A percentile compares a stretch with the other conserved stretches of the same genome.
Conservation (phyloP, 2,329 filamentous ascomycete species). For the Blumeria hordei region DNA sequence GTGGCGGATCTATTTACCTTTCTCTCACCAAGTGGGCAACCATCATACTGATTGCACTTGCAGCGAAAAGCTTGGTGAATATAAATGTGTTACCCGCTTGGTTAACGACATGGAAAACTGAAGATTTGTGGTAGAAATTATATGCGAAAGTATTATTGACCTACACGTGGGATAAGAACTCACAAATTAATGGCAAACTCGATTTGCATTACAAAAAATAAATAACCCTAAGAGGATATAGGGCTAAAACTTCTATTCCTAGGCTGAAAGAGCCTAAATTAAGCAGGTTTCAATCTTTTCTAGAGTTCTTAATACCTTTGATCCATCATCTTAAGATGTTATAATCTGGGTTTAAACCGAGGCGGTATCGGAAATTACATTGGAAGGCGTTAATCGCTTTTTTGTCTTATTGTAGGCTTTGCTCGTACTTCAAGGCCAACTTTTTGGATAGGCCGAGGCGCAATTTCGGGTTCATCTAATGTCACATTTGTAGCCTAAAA, state of each 20-base stretch:
- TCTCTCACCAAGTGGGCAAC: slow-evolving; percentile 7
- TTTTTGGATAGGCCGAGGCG: too few species aligned
- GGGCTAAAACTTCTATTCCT: background rate
- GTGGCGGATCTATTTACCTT: slow-evolving; percentile 18
- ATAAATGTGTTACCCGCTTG: slow-evolving; percentile 6
- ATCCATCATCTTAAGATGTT: too few species aligned
- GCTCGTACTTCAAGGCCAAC: too few species aligned
- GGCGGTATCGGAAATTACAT: too few species aligned
- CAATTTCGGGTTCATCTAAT: too few species aligned
- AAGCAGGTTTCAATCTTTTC: too few species aligned
- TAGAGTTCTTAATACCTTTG: too few species aligned
- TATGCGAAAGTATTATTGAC: background rate
- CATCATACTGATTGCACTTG: slow-evolving; percentile 5
- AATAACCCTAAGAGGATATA: background rate
- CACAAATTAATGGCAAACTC: background rate
- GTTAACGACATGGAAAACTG: slow-evolving; percentile 1
- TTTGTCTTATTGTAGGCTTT: too few species aligned
- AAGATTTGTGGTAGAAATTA: background rate
- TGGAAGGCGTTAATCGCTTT: too few species aligned
- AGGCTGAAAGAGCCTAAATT: too few species aligned
- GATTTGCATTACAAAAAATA: background rate
- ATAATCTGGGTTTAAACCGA: too few species aligned
- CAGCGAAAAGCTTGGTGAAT: slow-evolving; percentile 2
- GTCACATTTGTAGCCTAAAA: too few species aligned
- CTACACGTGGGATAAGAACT: background rate